Evolutionary conservation across 306 rosid species (phyloP), one percentile per base, ranked within the genome.

Genomic region (Cucurbita argyrosperma): DNA sequence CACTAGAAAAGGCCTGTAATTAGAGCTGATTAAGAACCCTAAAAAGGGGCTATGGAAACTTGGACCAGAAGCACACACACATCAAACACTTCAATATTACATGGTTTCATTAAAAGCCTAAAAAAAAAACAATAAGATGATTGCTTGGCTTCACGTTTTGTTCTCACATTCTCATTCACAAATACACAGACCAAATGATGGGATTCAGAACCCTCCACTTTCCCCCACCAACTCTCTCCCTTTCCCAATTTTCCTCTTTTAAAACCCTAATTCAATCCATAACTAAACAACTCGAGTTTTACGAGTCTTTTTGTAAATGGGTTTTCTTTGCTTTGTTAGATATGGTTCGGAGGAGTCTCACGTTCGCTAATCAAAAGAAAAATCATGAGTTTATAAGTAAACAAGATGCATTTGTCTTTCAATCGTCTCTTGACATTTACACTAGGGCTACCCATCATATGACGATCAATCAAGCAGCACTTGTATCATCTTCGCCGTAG

Each of bases 1-100:
- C 97, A 82, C 93, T 90, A 87, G 90, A 87, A 78, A 81, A 86
- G 81, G 81, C 87, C 81, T 80, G 76, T 89, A 85, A 83, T 87
- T 74, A 67, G 11, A 46, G 51, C 74, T 75, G 74, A 71, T 74
- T 79, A 53, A 63, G 12, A n/a, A 0, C 74, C 63, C 64, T 64
- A 77, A 38, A 74, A 76, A 67, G n/a, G 16, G 14, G 15, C 40
- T 47, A 75, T 18, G 63, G 69, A 84, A 77, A 79, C 91, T 85
- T 89, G 80, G 77, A 58, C 73, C 46, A 70, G 80, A 89, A 90
- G 87, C 88, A 82, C 19, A 3, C 5, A 54, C 6, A 57, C 16
- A 58, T 7, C 40, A 26, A 58, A 63, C 49, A 1, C 2, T 61
- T 35, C 35, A 53, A 53, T 3, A 53, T 30, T 30, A 35, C 12